Evolutionary conservation across 1,284 basidiomycete species (phyloP), one percentile per base, ranked within the genome.

Genomic region (Pseudozyma flocculosa): DNA sequence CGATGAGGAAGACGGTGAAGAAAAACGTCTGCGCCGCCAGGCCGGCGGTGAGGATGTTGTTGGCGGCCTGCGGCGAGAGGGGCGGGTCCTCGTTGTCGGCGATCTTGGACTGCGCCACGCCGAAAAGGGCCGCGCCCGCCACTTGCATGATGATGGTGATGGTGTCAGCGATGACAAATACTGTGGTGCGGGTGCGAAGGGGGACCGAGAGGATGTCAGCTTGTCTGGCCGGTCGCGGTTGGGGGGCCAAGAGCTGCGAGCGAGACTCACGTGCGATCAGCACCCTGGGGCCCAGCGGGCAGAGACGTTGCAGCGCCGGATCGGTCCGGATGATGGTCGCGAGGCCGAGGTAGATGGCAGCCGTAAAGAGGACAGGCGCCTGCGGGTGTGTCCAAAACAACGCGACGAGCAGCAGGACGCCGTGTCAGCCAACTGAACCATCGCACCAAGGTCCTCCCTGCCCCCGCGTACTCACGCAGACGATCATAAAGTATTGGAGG

Each of bases 401-500:
- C 5, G 29, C 29, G 13, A 7, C 29, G 29, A 29, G n/a, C n/a
- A n/a, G n/a, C n/a, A n/a, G n/a, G n/a, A n/a, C n/a, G n/a, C n/a
- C n/a, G n/a, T n/a, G n/a, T n/a, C n/a, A n/a, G n/a, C n/a, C n/a
- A n/a, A n/a, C n/a, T n/a, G n/a, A n/a, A n/a, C n/a, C n/a, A n/a
- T n/a, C n/a, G n/a, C n/a, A n/a, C n/a, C n/a, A n/a, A n/a, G n/a
- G n/a, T n/a, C n/a, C n/a, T n/a, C n/a, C n/a, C n/a, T n/a, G n/a
- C n/a, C 3, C 7, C 7, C 29, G 29, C 5, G 13, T 5, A 78
- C 78, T 63, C 45, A 78, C 78, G 45, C 76, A 71, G 22, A 81
- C 80, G 49, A 81, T 80, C 45, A 81, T 63, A 41, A 80, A 80
- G 67, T 80, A 80, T 45, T 80, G 76, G 13, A 70, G 40, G 48